Conservation (phyloP, 106 monocot species). For the Chionographis japonica region DNA sequence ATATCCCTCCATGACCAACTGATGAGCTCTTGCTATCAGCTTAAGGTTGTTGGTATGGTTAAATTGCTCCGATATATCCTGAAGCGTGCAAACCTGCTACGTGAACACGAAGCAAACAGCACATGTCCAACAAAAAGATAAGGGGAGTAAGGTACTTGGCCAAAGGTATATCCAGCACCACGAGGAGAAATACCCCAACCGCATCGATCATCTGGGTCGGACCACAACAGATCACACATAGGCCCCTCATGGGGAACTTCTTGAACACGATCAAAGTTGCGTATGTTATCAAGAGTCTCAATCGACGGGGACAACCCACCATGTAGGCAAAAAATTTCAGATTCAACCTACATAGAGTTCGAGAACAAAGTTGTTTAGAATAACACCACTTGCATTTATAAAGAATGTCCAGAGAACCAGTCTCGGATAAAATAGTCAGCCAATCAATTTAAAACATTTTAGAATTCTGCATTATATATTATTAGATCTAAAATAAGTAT, state of each 20-base stretch:
- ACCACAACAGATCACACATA: constrained; percentile 99
- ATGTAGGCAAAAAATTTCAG: constrained; percentile 97
- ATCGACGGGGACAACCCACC: constrained; percentile 97
- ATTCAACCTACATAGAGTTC: constrained; percentile 69
- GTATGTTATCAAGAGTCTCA: constrained; percentile 94
- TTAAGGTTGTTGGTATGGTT: constrained; percentile 91
- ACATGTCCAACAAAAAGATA: constrained; percentile 3
- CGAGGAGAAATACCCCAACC: constrained; percentile 99
- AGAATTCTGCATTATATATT: too few species aligned
- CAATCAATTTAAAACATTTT: too few species aligned
- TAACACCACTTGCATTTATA: too few species aligned
- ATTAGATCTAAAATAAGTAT: too few species aligned
- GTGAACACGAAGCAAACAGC: background rate
- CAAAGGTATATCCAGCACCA: constrained; percentile 99
- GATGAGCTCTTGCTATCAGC: constrained; percentile 98
- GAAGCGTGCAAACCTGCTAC: constrained; percentile 11
- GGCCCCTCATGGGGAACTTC: constrained; percentile 99
- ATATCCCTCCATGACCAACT: constrained; percentile 98
- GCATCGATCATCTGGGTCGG: constrained; percentile 97
- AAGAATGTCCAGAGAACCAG: too few species aligned
- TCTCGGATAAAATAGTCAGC: too few species aligned
- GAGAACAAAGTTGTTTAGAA: constrained; percentile 1
- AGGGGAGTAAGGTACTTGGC: constrained; percentile 54
- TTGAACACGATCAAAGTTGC: constrained; percentile 97
- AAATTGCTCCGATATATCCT: constrained; percentile 99